Evolutionary conservation across 805 yeast species (phyloP).

Genomic region (Kuraishia capsulata): DNA sequence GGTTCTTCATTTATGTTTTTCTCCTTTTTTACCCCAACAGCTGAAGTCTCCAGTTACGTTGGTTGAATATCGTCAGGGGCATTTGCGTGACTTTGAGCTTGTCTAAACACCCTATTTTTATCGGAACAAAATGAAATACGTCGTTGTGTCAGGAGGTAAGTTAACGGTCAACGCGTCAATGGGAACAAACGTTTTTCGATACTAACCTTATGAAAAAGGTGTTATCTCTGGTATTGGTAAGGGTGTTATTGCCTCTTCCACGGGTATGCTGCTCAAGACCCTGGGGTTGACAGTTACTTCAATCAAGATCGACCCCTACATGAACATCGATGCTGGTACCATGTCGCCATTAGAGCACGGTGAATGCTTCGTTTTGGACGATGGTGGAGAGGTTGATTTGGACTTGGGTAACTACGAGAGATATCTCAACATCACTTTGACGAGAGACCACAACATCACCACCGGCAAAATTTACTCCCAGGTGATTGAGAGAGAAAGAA

Average conservation of each 20-base stretch:
- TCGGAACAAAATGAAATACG: conserved; percentile 75
- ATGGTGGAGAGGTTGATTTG: conserved; percentile 98
- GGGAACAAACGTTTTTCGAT: neutral
- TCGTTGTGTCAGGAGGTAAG: conserved; percentile 86
- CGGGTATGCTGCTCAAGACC: conserved; percentile 91
- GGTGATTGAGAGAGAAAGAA: conserved; percentile 91
- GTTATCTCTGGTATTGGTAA: conserved; percentile 99
- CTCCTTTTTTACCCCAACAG: neutral
- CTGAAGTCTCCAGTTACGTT: too few species aligned
- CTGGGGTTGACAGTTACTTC: conserved; percentile 93
- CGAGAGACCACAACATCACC: conserved; percentile 92
- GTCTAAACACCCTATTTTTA: too few species aligned
- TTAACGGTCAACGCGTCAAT: conserved; percentile 1
- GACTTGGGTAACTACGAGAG: conserved; percentile 98
- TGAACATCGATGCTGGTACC: conserved; percentile 99
- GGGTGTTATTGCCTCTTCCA: conserved; percentile 96
- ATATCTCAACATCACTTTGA: conserved; percentile 86
- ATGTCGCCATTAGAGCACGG: conserved; percentile 99
- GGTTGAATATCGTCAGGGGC: too few species aligned
- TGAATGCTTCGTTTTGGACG: conserved; percentile 94
- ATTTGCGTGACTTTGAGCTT: too few species aligned
- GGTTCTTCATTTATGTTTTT: too few species aligned
- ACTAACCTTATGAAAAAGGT: conserved; percentile 25
- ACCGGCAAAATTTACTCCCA: conserved; percentile 95
- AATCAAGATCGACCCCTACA: conserved; percentile 96